Base-by-base conservation (phyloP, 306 rosid species). In the Citrullus amarus region DNA sequence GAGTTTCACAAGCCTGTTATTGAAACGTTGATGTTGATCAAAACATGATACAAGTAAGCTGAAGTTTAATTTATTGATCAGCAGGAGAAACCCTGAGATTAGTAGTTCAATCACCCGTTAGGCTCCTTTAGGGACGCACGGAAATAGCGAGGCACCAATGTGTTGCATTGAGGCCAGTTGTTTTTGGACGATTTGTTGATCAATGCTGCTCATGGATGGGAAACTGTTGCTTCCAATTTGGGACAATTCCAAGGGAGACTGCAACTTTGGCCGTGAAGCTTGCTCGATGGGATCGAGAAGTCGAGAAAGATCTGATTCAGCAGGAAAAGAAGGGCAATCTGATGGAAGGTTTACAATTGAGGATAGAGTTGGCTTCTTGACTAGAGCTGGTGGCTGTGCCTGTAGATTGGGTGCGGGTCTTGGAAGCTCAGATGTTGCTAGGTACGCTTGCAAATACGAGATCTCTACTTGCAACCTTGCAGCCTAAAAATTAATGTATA, bases 381-480 rank as follows among this genome's bases (percentile, higher is more conserved):
- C 86, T 2, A 85, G 84, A n/a, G 89, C 87, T 17, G 88, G 96
- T 20, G 85, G 86, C 32, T 69, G 75, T 67, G 32, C 74, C 53
- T 41, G 74, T 9, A 4, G 75, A 69, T 69, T 9, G 18, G 75
- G 36, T 69, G 55, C 36, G 0, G 56, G 1, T 69, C 75, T 69
- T 51, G 93, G 96, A 65, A 86, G 59, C 81, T 91, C 93, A 78
- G 90, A 78, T 61, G 97, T 80, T 18, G 96, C 88, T 65, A 91
- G 86, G 80, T 90, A 93, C 9, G 88, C 88, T 88, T 93, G 97
- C 75, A 93, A 81, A 84, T 88, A 91, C 4, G 97, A 89, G 34
- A 93, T 89, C 75, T 93, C 96, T 14, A 93, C 89, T 86, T 90
- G 96, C 79, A 93, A 86, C 81, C 68, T 91, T 76, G 88, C 88